Percentiles rank a stretch among this genome's conserved stretches.
These are phyloP conservation scores for Psilocybe azurescens DNA, from an alignment of 768 basidiomycete genomes.

Conservation along the genomic window DNA sequence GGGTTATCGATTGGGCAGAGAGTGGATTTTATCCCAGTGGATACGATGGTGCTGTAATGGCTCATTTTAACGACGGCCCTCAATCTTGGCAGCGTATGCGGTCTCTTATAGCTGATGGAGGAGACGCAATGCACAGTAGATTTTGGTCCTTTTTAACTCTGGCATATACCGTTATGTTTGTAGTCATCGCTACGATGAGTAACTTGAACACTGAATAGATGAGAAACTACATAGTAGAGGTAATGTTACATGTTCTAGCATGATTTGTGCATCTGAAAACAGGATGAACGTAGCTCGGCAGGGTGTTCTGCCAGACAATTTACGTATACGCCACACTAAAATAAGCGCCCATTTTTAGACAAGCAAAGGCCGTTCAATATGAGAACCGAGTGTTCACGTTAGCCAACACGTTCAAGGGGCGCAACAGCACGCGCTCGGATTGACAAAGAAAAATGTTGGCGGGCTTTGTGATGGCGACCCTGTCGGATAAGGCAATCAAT, in stretches of 20 bases:
- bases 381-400: not conserved
- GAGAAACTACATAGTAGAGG: no score
- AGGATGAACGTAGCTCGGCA: not conserved
- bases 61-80: not conserved
- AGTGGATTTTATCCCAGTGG: constrained; percentile 34
- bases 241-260: no score
- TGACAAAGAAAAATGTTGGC: not conserved
- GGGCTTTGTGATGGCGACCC: constrained; percentile 12
- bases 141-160: constrained; percentile 3
- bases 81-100: constrained; percentile 1
- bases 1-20: constrained; percentile 36
- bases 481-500: constrained; percentile 20
- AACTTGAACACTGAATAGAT: no score
- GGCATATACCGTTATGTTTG: not conserved
- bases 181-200: no score
- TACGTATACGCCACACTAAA: not conserved
- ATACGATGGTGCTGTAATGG: constrained; percentile 25
- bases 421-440: not conserved
- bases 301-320: not conserved
- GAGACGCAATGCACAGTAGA: not conserved
- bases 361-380: not conserved
- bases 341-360: not conserved
- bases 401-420: not conserved
- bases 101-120: not conserved
- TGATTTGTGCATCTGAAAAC: no score